These are phyloP conservation scores for Breynia disticha DNA, from an alignment of 441 rosid genomes.

Conservation along the genomic window DNA sequence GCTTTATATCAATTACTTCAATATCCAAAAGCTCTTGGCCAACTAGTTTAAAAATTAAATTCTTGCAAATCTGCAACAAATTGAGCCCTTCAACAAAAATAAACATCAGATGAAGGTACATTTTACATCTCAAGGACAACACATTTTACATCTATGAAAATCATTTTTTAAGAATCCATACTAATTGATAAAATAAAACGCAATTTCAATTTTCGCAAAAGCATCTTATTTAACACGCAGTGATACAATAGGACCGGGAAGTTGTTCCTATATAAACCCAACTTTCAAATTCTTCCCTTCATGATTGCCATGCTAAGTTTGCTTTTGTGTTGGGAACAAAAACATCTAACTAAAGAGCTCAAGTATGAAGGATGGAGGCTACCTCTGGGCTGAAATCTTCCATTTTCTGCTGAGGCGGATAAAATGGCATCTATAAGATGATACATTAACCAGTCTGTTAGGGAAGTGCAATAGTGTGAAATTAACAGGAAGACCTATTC, in stretches of 20 bases:
- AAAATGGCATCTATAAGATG: constrained; percentile 62
- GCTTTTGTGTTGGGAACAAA: too few relatives aligned
- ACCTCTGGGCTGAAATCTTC: constrained; percentile 73
- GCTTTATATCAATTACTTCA: constrained; percentile 73
- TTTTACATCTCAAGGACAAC: neutral
- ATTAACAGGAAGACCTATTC: neutral
- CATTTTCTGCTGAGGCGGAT: constrained; percentile 87
- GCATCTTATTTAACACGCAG: neutral
- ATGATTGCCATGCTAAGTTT: neutral
- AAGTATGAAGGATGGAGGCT: constrained; percentile 8
- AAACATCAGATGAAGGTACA: constrained; percentile 9
- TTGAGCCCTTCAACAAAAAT: constrained; percentile 33
- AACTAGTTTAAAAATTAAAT: constrained; percentile 65
- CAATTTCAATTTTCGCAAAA: neutral
- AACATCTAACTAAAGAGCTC: too few relatives aligned
- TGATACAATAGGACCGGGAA: neutral
- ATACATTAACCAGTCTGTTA: constrained; percentile 8
- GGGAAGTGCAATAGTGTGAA: constrained; percentile 2
- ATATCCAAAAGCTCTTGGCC: constrained; percentile 79
- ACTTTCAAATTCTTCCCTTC: neutral
- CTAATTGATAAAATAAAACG: too few relatives aligned
- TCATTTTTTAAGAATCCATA: neutral
- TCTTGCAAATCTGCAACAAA: constrained; percentile 71
- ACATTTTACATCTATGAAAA: neutral
- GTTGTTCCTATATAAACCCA: constrained; percentile 8